Percentiles rank a stretch among this genome's conserved stretches.
Conservation (phyloP, 1,284 basidiomycete species). For the Mycosarcoma maydis region DNA sequence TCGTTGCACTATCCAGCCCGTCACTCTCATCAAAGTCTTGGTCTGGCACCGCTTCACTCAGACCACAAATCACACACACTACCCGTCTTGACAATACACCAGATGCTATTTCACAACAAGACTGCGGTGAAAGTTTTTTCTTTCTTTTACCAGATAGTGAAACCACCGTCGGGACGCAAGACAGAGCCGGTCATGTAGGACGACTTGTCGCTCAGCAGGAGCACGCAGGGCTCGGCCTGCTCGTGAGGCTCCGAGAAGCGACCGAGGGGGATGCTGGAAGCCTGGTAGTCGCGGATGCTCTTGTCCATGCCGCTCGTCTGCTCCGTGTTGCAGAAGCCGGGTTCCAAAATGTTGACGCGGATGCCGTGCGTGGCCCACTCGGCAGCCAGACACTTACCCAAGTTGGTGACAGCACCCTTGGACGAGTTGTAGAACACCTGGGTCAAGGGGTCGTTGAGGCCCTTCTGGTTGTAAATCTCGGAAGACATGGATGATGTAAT, state of each 20-base stretch:
- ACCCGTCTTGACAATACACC: too few relatives aligned
- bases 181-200: conserved; percentile 61
- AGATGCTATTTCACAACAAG: too few relatives aligned
- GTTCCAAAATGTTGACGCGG: conserved; percentile 66
- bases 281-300: conserved; percentile 65
- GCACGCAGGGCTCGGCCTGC: conserved; percentile 63
- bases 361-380: conserved; percentile 66
- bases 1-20: too few relatives aligned
- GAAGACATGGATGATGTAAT: conserved; percentile 66
- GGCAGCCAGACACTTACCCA: conserved; percentile 66
- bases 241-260: conserved; percentile 66
- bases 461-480: conserved; percentile 67
- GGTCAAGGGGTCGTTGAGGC: conserved; percentile 61
- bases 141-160: conserved; percentile 61
- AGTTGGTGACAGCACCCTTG: conserved; percentile 67
- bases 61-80: too few relatives aligned
- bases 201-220: conserved; percentile 64
- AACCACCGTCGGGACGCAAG: conserved; percentile 63
- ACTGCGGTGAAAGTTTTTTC: too few relatives aligned
- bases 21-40: too few relatives aligned
- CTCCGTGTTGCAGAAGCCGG: conserved; percentile 66
- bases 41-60: too few relatives aligned
- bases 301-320: conserved; percentile 66
- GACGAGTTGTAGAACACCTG: conserved; percentile 67
- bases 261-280: conserved; percentile 60